These are phyloP conservation scores for Cercospora beticola DNA, from an alignment of 2,329 filamentous ascomycete species.

Conservation along the genomic window DNA sequence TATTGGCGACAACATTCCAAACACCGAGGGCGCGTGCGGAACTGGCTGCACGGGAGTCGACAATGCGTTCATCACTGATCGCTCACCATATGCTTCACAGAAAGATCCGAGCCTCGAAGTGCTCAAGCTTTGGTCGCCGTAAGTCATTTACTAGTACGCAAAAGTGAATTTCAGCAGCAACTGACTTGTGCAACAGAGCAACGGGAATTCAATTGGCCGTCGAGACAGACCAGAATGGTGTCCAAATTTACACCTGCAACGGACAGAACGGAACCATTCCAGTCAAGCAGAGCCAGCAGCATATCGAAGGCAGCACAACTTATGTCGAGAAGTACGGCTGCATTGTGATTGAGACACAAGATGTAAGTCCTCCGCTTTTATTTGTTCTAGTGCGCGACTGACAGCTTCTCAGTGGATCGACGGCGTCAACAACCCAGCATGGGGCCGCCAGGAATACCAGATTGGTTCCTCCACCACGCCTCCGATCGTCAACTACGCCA, in stretches of 20 bases:
- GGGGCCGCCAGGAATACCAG: conserved; percentile 63
- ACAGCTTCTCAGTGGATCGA: conserved; percentile 66
- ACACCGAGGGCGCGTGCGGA: conserved; percentile 58
- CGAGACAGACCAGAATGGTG: conserved; percentile 33
- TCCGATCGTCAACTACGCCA: conserved; percentile 28
- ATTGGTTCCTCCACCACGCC: conserved; percentile 40
- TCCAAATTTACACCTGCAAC: conserved; percentile 37
- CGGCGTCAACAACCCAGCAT: conserved; percentile 89
- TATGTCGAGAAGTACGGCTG: conserved; percentile 67
- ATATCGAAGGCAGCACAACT: conserved; percentile 27
- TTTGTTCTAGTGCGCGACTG: not conserved
- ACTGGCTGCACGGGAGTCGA: conserved; percentile 82
- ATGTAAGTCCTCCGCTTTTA: conserved; percentile 23
- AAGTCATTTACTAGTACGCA: not conserved
- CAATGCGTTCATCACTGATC: conserved; percentile 44
- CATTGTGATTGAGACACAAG: conserved; percentile 69
- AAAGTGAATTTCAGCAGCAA: not conserved
- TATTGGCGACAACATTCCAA: conserved; percentile 31
- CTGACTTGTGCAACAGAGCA: not conserved
- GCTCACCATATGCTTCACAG: conserved; percentile 27
- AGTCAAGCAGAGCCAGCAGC: conserved; percentile 36
- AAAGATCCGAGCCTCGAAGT: conserved; percentile 32
- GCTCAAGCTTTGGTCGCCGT: conserved; percentile 27
- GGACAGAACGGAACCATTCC: conserved; percentile 37
- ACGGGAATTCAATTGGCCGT: conserved; percentile 36